These are phyloP conservation scores for Halocafeteria seosinensis DNA, from an alignment of 108 stramenopile species.

Conservation along the genomic window DNA sequence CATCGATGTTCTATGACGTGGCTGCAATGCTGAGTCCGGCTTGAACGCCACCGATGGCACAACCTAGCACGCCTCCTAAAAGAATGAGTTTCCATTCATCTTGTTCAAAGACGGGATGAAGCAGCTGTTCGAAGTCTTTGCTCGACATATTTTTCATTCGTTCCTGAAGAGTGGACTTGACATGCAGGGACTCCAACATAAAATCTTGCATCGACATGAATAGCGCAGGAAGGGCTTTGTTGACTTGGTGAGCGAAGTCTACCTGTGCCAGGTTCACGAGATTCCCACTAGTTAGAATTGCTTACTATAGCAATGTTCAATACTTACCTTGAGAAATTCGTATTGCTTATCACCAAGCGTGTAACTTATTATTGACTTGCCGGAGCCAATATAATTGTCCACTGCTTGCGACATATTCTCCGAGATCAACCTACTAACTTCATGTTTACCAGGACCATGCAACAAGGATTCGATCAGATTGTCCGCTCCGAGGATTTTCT, in stretches of 20 bases:
- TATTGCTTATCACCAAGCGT: background rate
- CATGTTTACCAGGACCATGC: no score
- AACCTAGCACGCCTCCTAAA: slow-evolving; percentile 64
- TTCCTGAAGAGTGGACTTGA: slow-evolving; percentile 55
- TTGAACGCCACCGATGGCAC: slow-evolving; percentile 53
- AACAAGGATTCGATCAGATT: no score
- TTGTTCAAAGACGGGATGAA: slow-evolving; percentile 80
- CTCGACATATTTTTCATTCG: slow-evolving; percentile 50
- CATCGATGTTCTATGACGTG: no score
- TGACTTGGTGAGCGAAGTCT: no score
- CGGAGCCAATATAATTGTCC: background rate
- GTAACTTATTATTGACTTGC: background rate
- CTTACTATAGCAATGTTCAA: no score
- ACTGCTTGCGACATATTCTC: background rate
- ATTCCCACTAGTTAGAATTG: no score
- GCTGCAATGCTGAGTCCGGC: background rate
- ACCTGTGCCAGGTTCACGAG: no score
- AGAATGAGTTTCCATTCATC: slow-evolving; percentile 74
- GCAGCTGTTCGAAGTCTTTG: slow-evolving; percentile 67
- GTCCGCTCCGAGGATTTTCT: no score
- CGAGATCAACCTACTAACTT: no score
- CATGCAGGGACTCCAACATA: slow-evolving; percentile 63
- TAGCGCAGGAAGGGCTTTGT: no score
- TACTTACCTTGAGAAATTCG: no score
- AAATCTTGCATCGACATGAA: slow-evolving; percentile 56